Conservation (phyloP, 306 rosid species). For the Cicer arietinum region DNA sequence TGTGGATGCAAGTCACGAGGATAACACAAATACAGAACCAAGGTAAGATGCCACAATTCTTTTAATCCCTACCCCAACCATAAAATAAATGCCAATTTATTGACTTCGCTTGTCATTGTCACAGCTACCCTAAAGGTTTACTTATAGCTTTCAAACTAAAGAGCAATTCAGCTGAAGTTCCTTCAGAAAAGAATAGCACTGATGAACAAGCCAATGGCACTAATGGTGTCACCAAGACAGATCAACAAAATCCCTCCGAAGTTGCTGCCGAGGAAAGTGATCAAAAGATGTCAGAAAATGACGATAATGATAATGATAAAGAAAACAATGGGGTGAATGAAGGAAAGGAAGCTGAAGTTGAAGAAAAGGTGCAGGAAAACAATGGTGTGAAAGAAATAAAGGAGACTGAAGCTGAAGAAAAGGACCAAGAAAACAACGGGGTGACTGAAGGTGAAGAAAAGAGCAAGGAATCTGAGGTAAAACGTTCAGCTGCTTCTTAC, state of each 20-base stretch:
- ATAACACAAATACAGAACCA: conserved; percentile 51
- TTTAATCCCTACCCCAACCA: conserved; percentile 6
- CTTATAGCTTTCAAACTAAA: conserved; percentile 73
- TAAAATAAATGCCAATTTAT: conserved; percentile 19
- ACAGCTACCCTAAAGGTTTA: conserved; percentile 88
- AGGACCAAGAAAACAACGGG: conserved; percentile 27
- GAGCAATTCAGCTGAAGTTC: conserved; percentile 51
- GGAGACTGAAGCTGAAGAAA: conserved; percentile 9
- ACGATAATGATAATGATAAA: conserved; percentile 40
- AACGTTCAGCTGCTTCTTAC: conserved; percentile 49
- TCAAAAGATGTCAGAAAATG: conserved; percentile 44
- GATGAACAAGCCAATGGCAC: conserved; percentile 45
- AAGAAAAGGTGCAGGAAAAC: conserved; percentile 51
- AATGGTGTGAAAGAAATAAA: conserved; percentile 14
- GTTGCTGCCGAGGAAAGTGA: conserved; percentile 34
- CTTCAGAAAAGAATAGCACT: conserved; percentile 50
- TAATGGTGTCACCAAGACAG: conserved; percentile 39
- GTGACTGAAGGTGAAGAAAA: conserved; percentile 55
- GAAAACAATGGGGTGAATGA: conserved; percentile 50
- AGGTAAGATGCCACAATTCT: conserved; percentile 51
- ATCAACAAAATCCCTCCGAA: conserved; percentile 46
- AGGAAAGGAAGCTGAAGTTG: conserved; percentile 55
- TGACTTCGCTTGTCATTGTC: conserved; percentile 34
- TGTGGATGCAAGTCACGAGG: conserved; percentile 42
- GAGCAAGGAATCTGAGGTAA: conserved; percentile 54